Conservation (phyloP, 176 grass and related monocot species). For the Pharus latifolius region DNA sequence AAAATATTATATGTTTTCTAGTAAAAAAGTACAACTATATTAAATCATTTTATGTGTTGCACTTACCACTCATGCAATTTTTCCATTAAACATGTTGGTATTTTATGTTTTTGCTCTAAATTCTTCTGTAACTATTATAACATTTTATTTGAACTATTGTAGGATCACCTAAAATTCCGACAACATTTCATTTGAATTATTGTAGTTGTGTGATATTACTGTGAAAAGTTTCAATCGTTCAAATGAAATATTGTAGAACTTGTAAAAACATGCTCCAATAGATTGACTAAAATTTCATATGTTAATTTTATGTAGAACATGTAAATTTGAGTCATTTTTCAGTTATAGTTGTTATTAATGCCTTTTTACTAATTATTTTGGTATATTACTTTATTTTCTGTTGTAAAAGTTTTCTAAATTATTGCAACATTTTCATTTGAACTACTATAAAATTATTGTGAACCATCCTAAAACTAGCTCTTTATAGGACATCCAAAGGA, state of each 20-base stretch:
- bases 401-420: neutral
- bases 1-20: too few species aligned
- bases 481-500: too few species aligned
- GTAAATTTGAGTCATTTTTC: too few species aligned
- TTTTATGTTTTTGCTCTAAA: neutral
- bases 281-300: too few species aligned
- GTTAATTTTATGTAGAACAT: too few species aligned
- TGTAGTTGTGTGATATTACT: neutral
- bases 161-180: neutral
- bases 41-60: too few species aligned
- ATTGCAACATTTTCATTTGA: neutral
- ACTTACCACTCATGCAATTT: too few species aligned
- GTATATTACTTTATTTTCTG: neutral
- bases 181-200: neutral
- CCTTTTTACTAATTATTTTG: too few species aligned
- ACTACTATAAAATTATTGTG: too few species aligned
- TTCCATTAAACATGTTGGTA: neutral
- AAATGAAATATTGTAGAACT: neutral
- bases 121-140: neutral
- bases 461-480: too few species aligned
- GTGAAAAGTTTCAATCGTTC: neutral
- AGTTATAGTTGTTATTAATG: too few species aligned
- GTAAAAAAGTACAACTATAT: too few species aligned
- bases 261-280: neutral
- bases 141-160: neutral